Conservation (phyloP, 495 filamentous ascomycete genomes). For the Lasiosphaeria miniovina region DNA sequence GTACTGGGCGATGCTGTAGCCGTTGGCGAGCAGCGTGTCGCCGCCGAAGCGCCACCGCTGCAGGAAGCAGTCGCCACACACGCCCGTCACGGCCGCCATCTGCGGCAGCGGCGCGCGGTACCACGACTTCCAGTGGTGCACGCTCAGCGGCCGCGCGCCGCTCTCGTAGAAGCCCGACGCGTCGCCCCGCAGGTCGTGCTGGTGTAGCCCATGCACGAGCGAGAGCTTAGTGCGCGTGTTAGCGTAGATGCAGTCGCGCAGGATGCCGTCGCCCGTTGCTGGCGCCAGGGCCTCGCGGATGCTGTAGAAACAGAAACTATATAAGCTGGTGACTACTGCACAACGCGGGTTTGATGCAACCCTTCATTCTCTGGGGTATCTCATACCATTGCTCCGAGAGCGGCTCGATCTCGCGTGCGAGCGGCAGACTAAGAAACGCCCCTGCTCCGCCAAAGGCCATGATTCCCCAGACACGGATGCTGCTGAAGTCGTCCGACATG, state of each 20-base stretch:
- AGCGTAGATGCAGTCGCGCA: slow-evolving; percentile 59
- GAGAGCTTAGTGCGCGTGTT: slow-evolving; percentile 56
- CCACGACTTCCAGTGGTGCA: slow-evolving; percentile 66
- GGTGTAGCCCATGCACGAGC: slow-evolving; percentile 56
- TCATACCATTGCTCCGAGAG: slow-evolving; percentile 48
- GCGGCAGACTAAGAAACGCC: slow-evolving; percentile 60
- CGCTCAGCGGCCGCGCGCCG: slow-evolving; percentile 52
- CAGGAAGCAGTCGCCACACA: slow-evolving; percentile 61
- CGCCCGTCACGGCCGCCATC: slow-evolving; percentile 54
- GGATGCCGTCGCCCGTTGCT: slow-evolving; percentile 57
- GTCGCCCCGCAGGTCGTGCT: slow-evolving; percentile 61
- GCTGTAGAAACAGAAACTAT: background rate
- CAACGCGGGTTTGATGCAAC: too few relatives aligned
- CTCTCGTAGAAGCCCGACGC: slow-evolving; percentile 63
- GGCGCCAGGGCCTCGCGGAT: slow-evolving; percentile 44
- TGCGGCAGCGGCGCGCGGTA: slow-evolving; percentile 49
- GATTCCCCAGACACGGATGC: slow-evolving; percentile 58
- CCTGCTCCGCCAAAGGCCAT: slow-evolving; percentile 71
- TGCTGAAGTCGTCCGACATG: slow-evolving; percentile 60
- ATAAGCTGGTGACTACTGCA: too few relatives aligned
- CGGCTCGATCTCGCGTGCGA: slow-evolving; percentile 53
- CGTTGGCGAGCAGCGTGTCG: slow-evolving; percentile 60
- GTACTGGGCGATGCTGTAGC: slow-evolving; percentile 60
- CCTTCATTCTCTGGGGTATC: too few relatives aligned
- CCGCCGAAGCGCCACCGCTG: slow-evolving; percentile 60